Evolutionary conservation across 2,329 filamentous ascomycete genomes (phyloP).

Genomic region (Colletotrichum eremochloae): DNA sequence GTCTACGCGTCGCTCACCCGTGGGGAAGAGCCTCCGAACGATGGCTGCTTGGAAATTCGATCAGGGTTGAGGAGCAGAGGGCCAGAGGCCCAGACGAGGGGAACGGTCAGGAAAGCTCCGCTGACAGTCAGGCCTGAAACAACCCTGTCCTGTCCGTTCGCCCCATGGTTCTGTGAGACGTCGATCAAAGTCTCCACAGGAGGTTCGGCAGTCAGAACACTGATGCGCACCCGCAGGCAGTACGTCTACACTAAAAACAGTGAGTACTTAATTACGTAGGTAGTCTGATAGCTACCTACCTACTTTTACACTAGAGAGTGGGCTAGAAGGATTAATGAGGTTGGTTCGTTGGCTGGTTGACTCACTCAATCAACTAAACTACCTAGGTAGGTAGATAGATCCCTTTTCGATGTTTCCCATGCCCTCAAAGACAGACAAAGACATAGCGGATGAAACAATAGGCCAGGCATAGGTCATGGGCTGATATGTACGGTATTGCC

Average conservation of each 20-base stretch:
- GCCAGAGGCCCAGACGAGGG: slow-evolving; percentile 1
- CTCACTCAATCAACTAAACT: background rate
- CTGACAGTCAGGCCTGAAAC: slow-evolving; percentile 38
- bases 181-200: slow-evolving; percentile 38
- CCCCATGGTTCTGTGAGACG: slow-evolving; percentile 35
- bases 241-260: background rate
- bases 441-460: background rate
- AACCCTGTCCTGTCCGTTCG: slow-evolving; percentile 36
- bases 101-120: slow-evolving; percentile 29
- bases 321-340: no score
- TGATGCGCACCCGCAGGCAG: slow-evolving; percentile 4
- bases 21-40: background rate
- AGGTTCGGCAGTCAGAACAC: slow-evolving; percentile 30
- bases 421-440: slow-evolving; percentile 11
- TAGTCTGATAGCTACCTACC: background rate
- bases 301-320: background rate
- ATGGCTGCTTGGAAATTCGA: background rate
- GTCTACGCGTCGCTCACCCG: background rate
- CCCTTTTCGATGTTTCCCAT: background rate
- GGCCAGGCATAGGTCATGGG: background rate
- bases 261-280: background rate
- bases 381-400: no score
- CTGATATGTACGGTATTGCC: background rate
- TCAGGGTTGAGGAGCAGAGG: background rate
- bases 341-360: background rate